phyloP scores from a whole-genome alignment of 2,329 filamentous ascomycete genomes.

The Cladosporium cucumerinum region DNA sequence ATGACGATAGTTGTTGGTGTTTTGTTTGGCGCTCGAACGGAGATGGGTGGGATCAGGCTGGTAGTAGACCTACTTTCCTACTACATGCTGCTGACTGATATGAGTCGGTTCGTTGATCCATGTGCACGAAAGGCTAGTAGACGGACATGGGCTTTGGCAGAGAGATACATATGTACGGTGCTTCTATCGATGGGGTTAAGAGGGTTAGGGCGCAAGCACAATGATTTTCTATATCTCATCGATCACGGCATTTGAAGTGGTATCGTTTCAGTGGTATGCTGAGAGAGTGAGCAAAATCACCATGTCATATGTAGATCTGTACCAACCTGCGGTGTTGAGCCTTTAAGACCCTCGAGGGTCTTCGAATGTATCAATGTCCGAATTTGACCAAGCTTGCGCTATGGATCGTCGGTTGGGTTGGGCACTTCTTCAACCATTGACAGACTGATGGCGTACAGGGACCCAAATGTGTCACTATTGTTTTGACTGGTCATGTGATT shows the following conservation, averaged over 20 bases:
- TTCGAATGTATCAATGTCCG: accelerated
- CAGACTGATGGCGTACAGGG: no score
- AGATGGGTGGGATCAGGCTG: background rate
- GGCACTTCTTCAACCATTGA: no score
- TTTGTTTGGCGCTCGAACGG: background rate
- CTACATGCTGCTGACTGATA: no score
- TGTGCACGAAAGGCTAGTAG: no score
- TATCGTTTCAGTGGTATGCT: background rate
- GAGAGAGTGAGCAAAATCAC: background rate
- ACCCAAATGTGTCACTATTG: no score
- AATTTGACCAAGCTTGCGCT: background rate
- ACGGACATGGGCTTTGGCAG: no score
- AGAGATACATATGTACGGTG: no score
- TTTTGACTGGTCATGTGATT: no score
- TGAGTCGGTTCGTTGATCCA: no score
- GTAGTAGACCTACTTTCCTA: no score
- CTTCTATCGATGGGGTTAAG: background rate
- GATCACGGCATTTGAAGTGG: background rate
- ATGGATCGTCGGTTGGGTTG: no score
- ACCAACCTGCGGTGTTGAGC: background rate
- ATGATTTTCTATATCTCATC: background rate
- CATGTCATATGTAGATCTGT: background rate
- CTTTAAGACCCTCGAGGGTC: background rate
- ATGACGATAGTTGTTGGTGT: background rate
- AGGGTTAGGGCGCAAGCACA: background rate